These are phyloP conservation scores for Protomyces macrosporus DNA, from an alignment of 1,139 yeast genomes.

Conservation along the genomic window DNA sequence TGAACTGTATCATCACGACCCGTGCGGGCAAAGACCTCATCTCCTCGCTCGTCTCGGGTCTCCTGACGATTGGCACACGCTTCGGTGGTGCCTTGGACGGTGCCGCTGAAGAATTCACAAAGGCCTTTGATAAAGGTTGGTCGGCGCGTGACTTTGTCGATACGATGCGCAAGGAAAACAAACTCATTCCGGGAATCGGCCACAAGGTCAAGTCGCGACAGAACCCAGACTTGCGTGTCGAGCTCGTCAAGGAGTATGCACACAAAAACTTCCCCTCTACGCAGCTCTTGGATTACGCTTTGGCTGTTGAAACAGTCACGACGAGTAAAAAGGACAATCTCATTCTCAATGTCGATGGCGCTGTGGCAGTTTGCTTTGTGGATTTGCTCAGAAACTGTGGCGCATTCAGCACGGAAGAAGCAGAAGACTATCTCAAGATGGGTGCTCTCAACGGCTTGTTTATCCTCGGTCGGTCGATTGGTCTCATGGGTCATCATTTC, in stretches of 20 bases:
- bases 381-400: slow-evolving; percentile 46
- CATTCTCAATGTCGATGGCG: slow-evolving; percentile 47
- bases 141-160: slow-evolving; percentile 48
- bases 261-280: slow-evolving; percentile 46
- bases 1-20: slow-evolving; percentile 48
- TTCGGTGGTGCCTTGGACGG: slow-evolving; percentile 49
- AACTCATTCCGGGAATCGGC: slow-evolving; percentile 48
- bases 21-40: slow-evolving; percentile 48
- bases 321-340: slow-evolving; percentile 48
- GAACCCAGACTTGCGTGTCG: slow-evolving; percentile 49
- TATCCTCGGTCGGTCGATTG: slow-evolving; percentile 47
- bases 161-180: slow-evolving; percentile 47
- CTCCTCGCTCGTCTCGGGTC: slow-evolving; percentile 46
- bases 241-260: slow-evolving; percentile 46
- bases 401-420: slow-evolving; percentile 45
- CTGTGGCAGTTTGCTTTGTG: slow-evolving; percentile 46
- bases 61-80: slow-evolving; percentile 46
- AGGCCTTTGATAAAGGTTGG: slow-evolving; percentile 45
- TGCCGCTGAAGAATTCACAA: slow-evolving; percentile 46
- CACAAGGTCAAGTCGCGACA: slow-evolving; percentile 48
- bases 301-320: slow-evolving; percentile 49
- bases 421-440: slow-evolving; percentile 45
- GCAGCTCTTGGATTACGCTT: slow-evolving; percentile 44
- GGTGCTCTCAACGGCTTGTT: slow-evolving; percentile 48
- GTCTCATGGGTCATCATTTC: slow-evolving; percentile 47